Base-by-base conservation (phyloP, 1,139 yeast genomes). In the Blastobotrys raffinosifermentans region DNA sequence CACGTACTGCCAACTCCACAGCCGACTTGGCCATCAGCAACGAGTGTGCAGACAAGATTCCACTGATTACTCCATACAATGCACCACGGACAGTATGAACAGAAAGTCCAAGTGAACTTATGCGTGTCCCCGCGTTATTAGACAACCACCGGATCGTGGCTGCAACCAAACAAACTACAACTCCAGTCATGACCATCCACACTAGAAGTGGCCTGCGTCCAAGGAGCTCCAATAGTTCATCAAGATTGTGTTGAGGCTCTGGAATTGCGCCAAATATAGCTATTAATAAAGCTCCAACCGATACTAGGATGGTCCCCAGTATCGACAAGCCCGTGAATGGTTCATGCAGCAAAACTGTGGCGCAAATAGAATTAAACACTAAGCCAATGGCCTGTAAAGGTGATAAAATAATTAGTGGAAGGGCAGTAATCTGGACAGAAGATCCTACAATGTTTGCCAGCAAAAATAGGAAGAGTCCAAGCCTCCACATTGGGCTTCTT, bases 371-470 rank as follows among this genome's bases (percentile, higher is more conserved):
- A 59, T 87, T 87, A 67, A 87, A 86, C 2, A 86, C 89, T 23
- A 87, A 69, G 0, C 96, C 95, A n/a, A 81, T 77, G 21, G 94
- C 87, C 58, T 87, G 96, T 35, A 87, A 62, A 0, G 96, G 95
- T 23, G 89, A 79, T 39, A 86, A 60, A 2, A 87, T 72, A 34
- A 86, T 81, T 44, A 87, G 66, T 0, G 96, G 96, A 30, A 87
- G 66, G 1, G 95, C 82, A 2, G 93, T 75, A 29, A 87, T 78
- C 59, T 87, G 96, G 23, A 86, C 81, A 21, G 83, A 69, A 2
- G 93, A 81, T 1, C 96, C 96, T 35, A 86, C 65, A 1, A 87
- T 65, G 50, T 86, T 87, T 34, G 95, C 80, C 8, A 73, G 54
- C 23, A 87, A 69, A 57, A 87, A 87, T 35, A 87, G 58, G 11